Percentiles rank a stretch among this genome's conserved stretches.
Conservation (phyloP, 495 filamentous ascomycete genomes). For the Penicillium robsamsonii region DNA sequence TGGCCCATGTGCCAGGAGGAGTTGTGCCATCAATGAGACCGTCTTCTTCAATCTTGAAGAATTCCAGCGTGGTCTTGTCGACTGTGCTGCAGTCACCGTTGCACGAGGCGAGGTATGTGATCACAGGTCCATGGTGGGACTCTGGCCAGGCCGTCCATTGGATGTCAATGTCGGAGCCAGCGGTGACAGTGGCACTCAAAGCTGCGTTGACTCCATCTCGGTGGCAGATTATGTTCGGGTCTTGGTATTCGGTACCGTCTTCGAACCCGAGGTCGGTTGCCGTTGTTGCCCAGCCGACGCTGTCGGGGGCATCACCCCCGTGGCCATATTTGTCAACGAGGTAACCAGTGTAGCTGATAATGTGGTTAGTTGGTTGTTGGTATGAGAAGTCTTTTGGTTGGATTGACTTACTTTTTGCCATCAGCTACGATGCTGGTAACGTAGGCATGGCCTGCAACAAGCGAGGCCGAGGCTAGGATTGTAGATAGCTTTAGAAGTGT, state of each 20-base stretch:
- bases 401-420: conserved; percentile 39
- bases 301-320: conserved; percentile 43
- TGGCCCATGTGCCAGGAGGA: conserved; percentile 59
- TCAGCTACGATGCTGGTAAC: conserved; percentile 55
- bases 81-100: conserved; percentile 62
- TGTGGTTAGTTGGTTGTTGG: background rate
- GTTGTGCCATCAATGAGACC: conserved; percentile 53
- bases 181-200: conserved; percentile 50
- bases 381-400: background rate
- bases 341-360: conserved; percentile 34
- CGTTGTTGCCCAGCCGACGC: conserved; percentile 56
- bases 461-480: conserved; percentile 41
- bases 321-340: conserved; percentile 35
- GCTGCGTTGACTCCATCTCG: conserved; percentile 50
- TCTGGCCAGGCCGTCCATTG: conserved; percentile 68
- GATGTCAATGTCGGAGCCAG: conserved; percentile 54
- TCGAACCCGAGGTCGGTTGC: conserved; percentile 60
- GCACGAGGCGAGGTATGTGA: conserved; percentile 73
- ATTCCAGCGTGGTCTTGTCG: conserved; percentile 60
- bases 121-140: conserved; percentile 66
- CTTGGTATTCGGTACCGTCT: conserved; percentile 44
- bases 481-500: conserved; percentile 28
- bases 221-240: conserved; percentile 69
- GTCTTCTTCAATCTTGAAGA: conserved; percentile 72
- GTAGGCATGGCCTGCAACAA: conserved; percentile 57